Evolutionary conservation across 2,329 filamentous ascomycete genomes (phyloP), one percentile per base, ranked within the genome.

Genomic region (Trichoderma atroviride): DNA sequence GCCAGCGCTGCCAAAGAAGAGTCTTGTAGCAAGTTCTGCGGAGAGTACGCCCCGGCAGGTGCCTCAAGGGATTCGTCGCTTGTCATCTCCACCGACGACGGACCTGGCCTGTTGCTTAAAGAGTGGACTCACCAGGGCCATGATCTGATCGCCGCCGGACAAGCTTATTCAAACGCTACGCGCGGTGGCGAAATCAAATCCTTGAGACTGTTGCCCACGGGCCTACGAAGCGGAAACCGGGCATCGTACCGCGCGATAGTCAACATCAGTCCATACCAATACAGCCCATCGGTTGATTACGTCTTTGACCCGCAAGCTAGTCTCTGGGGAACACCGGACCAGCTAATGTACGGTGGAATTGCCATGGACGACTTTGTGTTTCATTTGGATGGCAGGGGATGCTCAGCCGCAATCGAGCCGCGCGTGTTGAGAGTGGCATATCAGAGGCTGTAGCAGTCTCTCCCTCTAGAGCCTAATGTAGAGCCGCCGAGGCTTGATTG

Each of bases 361-460:
- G 68, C 58, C 0, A 62, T 70, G 5, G 71, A 74, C 62, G 73
- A 74, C 16, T 71, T 72, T 67, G 59, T 73, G 29, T 71, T 73
- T 61, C 50, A 62, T 37, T 5, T 72, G 11, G 60, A 69, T 10
- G 56, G 27, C 13, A 33, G 69, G 10, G 53, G 62, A 1, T 33
- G 31, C 11, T 56, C 62, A 16, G 65, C 59, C 9, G 58, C 68
- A 10, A 56, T 71, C 22, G 50, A 40, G 24, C 60, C 71, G 50
- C 72, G 68, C 0, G 68, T 67, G 11, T 19, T 70, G 50, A 69
- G 72, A 35, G 31, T 62, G 14, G 56, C 53, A 11, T 57, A 64
- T 31, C 24, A 43, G 55, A 56, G 24, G 27, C 22, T 40, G 43
- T n/a, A 59, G 29, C n/a, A 13, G 19, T 47, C 14, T 33, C 16